Evolutionary conservation across 1,284 basidiomycete species (phyloP).

Genomic region (Stygiomarasmius scandens): DNA sequence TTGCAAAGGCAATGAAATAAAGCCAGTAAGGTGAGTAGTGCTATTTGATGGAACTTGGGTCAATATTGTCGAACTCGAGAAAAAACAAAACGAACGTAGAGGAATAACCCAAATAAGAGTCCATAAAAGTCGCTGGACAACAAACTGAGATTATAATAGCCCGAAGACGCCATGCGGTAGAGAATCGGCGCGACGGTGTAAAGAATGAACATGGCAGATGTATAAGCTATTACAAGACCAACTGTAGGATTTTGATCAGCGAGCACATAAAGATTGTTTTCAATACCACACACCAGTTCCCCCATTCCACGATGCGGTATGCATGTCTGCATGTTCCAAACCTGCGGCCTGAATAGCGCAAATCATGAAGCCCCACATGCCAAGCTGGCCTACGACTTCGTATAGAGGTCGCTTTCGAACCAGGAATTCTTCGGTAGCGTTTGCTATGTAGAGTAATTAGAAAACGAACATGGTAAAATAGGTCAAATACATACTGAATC

Average conservation of each 20-base stretch:
- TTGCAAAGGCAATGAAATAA: conserved; percentile 75
- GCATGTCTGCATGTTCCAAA: conserved; percentile 73
- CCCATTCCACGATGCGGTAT: conserved; percentile 69
- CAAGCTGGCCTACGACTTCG: conserved; percentile 84
- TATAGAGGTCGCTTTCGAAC: conserved; percentile 80
- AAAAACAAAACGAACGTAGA: conserved; percentile 52
- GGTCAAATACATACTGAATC: conserved; percentile 62
- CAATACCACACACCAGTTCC: conserved; percentile 52
- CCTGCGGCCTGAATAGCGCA: conserved; percentile 77
- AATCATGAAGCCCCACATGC: conserved; percentile 81
- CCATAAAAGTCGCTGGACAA: conserved; percentile 87
- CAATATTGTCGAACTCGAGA: conserved; percentile 7
- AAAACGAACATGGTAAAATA: not conserved
- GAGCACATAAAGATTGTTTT: conserved; percentile 3
- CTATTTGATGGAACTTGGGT: conserved; percentile 37
- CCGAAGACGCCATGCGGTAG: conserved; percentile 81
- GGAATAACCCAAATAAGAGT: conserved; percentile 75
- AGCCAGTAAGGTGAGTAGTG: conserved; percentile 82
- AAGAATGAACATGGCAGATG: conserved; percentile 77
- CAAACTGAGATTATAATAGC: conserved; percentile 82
- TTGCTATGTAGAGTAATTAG: conserved; percentile 50
- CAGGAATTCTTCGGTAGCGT: conserved; percentile 86
- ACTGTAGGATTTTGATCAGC: conserved; percentile 39
- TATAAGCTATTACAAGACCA: conserved; percentile 77
- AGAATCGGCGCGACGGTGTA: conserved; percentile 85